phyloP scores from a whole-genome alignment of 2,329 filamentous ascomycete species.

The Fusarium sp. region DNA sequence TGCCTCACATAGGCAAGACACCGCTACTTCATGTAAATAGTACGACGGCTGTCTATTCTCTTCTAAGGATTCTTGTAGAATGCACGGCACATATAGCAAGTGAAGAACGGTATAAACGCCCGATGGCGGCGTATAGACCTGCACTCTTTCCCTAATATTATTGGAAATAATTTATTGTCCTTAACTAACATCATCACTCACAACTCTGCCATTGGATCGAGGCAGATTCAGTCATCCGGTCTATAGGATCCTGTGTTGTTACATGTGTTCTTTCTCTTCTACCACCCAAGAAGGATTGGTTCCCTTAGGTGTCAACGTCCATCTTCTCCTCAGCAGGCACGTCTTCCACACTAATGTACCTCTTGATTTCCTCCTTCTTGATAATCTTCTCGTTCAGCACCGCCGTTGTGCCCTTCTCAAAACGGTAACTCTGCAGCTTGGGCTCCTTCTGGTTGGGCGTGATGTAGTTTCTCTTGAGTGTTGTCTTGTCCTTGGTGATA shows the following conservation, averaged over 20 bases:
- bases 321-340: slow-evolving; percentile 76
- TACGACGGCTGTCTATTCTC: slow-evolving; percentile 13
- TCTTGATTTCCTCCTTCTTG: slow-evolving; percentile 90
- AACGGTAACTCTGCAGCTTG: slow-evolving; percentile 95
- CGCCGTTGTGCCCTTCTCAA: slow-evolving; percentile 91
- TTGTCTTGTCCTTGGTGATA: slow-evolving; percentile 95
- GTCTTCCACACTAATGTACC: slow-evolving; percentile 93
- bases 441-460: slow-evolving; percentile 89
- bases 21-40: slow-evolving; percentile 6
- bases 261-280: slow-evolving; percentile 39
- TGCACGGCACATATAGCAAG: slow-evolving; percentile 21
- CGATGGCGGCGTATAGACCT: not conserved
- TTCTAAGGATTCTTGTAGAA: slow-evolving; percentile 33
- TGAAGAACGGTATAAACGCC: not conserved
- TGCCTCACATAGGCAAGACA: slow-evolving; percentile 16
- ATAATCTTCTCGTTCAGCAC: slow-evolving; percentile 97
- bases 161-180: slow-evolving; percentile 23
- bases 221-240: slow-evolving; percentile 32
- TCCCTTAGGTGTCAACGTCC: slow-evolving; percentile 70
- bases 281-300: slow-evolving; percentile 14
- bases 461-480: slow-evolving; percentile 90
- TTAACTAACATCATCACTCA: slow-evolving; percentile 8
- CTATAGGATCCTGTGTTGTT: slow-evolving; percentile 42
- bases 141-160: slow-evolving; percentile 1
- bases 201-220: slow-evolving; percentile 12